A percentile compares a stretch with the other conserved stretches of the same genome.
Evolutionary conservation across 1,284 basidiomycete genomes (phyloP).

Genomic region (Laetiporus sulphureus): DNA sequence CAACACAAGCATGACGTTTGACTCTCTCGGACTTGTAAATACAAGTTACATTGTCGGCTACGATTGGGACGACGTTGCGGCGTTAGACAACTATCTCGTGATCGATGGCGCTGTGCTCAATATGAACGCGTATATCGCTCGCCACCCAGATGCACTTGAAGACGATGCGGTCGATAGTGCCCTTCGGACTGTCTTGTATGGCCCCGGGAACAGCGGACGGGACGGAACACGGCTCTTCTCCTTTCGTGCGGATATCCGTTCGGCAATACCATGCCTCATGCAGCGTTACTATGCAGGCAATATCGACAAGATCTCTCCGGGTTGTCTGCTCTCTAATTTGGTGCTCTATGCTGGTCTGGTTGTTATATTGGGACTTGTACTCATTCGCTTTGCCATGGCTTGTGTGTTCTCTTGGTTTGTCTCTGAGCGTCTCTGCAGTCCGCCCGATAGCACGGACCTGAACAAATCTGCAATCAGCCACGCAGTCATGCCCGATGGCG

Average conservation of each 20-base stretch:
- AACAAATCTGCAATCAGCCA: constrained; percentile 80
- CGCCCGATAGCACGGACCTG: constrained; percentile 62
- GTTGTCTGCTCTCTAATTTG: constrained; percentile 88
- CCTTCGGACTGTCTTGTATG: constrained; percentile 69
- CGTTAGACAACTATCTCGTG: constrained; percentile 70
- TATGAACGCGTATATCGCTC: constrained; percentile 79
- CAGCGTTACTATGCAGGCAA: constrained; percentile 88
- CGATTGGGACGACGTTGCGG: constrained; percentile 79
- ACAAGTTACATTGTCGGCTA: constrained; percentile 74
- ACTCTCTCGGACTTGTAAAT: constrained; percentile 54
- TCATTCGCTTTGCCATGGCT: constrained; percentile 94
- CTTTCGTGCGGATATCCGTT: constrained; percentile 58
- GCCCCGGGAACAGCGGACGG: constrained; percentile 57
- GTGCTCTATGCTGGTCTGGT: constrained; percentile 90
- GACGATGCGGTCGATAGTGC: constrained; percentile 79
- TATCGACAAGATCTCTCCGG: constrained; percentile 95
- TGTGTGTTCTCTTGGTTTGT: constrained; percentile 97
- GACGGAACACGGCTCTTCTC: constrained; percentile 88
- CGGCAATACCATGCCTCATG: constrained; percentile 73
- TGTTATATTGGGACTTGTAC: constrained; percentile 86
- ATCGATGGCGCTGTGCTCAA: constrained; percentile 94
- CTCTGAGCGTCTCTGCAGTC: constrained; percentile 69
- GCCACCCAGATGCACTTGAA: constrained; percentile 63
- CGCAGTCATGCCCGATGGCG: constrained; percentile 93
- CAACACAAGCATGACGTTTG: constrained; percentile 51